Base-by-base conservation (phyloP, 768 basidiomycete genomes). In the Tephrocybe sp. region DNA sequence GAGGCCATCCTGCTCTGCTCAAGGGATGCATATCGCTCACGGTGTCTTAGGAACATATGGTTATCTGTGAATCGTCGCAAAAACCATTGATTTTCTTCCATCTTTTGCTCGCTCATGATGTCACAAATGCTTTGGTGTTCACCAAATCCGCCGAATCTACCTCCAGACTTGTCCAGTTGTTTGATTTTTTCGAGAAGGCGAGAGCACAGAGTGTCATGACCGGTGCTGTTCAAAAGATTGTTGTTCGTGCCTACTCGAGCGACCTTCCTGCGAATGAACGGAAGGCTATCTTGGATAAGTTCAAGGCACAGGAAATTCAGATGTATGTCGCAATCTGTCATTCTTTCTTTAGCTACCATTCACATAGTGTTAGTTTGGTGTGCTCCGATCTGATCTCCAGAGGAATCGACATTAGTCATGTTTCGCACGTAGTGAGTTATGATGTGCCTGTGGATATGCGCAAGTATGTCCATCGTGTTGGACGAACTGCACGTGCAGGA, bases 91-190 rank as follows among this genome's bases (percentile, higher is more conserved):
- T 92, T 58, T 81, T 99, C 47, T 88, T 97, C 67, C 78, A 98
- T 61, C 85, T 99, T 43, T 75, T 97, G 2, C 84, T 88, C 60
- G 63, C 71, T 7, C 75, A 71, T 39, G 60, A 72, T 7, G 75
- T 93, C 18, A 74, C 67, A 8, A 88, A 89, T 51, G 89, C 87
- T 0, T 74, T 99, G 27, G 86, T 97, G 25, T 99, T 99, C 71
- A 97, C 96, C n/a, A 98, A 98, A 69, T 92, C 89, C 0, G 87
- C 95, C 4, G 95, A 98, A 63, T 92, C 92, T 0, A 90, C 94
- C 0, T 72, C 75, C 3, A 82, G 96, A 8, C 83, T 98, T 6
- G 86, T 94, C 22, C 80, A 76, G 32, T 75, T 98, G 9, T 82
- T 98, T 55, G 80, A 87, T 21, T 87, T 87, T 58, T 94, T 97